Conservation (phyloP, 805 yeast species). For the Candida sphagnicola region DNA sequence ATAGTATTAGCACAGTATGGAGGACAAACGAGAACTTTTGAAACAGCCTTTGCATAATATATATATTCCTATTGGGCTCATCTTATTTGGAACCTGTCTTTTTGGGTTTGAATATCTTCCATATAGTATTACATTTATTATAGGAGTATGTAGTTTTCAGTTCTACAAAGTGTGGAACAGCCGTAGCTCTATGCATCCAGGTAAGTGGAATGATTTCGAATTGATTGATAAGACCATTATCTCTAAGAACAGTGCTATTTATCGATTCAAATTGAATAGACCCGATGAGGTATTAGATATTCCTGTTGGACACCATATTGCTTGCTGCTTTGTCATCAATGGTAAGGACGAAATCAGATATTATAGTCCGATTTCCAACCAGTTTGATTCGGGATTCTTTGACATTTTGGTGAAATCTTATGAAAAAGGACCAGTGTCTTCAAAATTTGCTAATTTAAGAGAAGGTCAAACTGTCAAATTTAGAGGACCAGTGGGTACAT, state of each 20-base stretch:
- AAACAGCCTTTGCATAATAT: constrained; percentile 75
- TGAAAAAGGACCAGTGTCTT: constrained; percentile 66
- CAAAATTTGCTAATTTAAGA: constrained; percentile 56
- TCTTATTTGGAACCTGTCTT: constrained; percentile 57
- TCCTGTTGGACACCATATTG: constrained; percentile 75
- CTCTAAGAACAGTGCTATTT: constrained; percentile 67
- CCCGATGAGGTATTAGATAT: constrained; percentile 59
- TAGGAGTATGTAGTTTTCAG: constrained; percentile 28
- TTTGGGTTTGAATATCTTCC: constrained; percentile 51
- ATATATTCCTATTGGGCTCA: constrained; percentile 61
- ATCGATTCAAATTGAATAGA: constrained; percentile 62
- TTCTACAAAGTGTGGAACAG: constrained; percentile 39
- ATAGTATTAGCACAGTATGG: constrained; percentile 14
- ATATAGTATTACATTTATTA: constrained; percentile 33
- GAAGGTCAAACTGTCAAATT: constrained; percentile 67
- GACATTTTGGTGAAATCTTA: constrained; percentile 77
- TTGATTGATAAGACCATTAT: constrained; percentile 70
- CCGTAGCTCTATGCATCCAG: constrained; percentile 43
- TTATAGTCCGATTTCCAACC: constrained; percentile 74
- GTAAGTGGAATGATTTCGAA: constrained; percentile 63
- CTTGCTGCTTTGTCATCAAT: constrained; percentile 47
- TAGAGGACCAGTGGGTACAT: constrained; percentile 77
- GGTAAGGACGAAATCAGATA: constrained; percentile 58
- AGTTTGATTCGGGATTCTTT: constrained; percentile 66
- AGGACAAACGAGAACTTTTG: constrained; percentile 50